Evolutionary conservation across 148 eudicot species (phyloP), one percentile per base, ranked within the genome.

Genomic region (Drosera capensis): DNA sequence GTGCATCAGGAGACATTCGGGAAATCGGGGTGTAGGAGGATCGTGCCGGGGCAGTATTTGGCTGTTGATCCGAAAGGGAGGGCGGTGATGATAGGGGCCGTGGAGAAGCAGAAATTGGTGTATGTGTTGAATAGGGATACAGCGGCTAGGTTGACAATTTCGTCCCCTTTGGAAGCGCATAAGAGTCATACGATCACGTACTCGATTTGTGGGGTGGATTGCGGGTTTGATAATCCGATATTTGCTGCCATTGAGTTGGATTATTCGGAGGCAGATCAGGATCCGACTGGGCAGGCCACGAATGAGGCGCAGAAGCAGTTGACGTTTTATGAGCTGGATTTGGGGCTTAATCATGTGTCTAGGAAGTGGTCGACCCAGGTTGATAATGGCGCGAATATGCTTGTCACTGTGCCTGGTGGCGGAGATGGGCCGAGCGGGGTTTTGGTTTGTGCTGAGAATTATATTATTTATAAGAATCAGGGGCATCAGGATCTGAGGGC

Each of bases 381-480:
- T 48, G 95, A 90, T 70, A 90, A 90, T 60, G 99, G 85, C 15
- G 99, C 99, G 1, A 90, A 90, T 54, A 64, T 90, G 93, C 87
- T 90, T 43, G 95, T 85, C 6, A 90, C 83, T 0, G 99, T 90
- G 5, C 99, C 99, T 0, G 99, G 99, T 45, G 99, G 95, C 1
- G 99, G 82, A 25, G 95, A 90, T 62, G 95, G 99, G 12, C 99
- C 99, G 0, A 90, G 99, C 62, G 99, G 99, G 30, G 99, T 84
- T 21, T 74, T 90, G 55, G 99, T 90, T 11, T 90, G 99, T 72
- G 95, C 95, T 1, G 99, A 90, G 62, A 90, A 90, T 71, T 90
- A 84, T 44, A 82, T 90, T 1, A 90, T 90, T 50, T 90, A 90
- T 51, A 90, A 90, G 73, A 90, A 90, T 57, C 93, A 80, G 54